Evolutionary conservation across 495 filamentous ascomycete species (phyloP), one percentile per base, ranked within the genome.

Genomic region (Thermothielavioides terrestris): DNA sequence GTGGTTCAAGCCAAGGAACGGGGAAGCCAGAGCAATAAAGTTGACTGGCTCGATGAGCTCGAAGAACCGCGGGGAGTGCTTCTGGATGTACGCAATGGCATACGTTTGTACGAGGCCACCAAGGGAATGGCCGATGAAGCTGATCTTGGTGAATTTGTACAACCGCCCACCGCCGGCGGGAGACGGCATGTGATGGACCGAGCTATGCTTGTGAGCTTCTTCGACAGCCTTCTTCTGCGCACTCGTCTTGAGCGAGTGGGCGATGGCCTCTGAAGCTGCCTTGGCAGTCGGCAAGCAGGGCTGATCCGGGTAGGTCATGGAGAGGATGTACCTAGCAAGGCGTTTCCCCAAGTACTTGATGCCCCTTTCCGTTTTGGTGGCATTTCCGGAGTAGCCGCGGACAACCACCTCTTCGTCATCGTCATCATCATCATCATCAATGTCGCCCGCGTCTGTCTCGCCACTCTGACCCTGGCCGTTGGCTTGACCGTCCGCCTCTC

Each of bases 281-380:
- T 77, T 84, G 32, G 82, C 81, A 17, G 77, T 70, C 1, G 89
- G 89, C 3, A 85, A 68, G 58, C 83, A 92, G 6, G 88, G 86
- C 52, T 96, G 88, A 59, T 94, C 86, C 1, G 94, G 92, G 61
- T 94, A 94, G 23, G 89, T 92, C 75, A 95, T 86, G 20, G 81
- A 72, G 11, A 98, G 74, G 17, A 97, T 74, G 62, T 86, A 94
- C 66, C 86, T 89, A n/a, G 92, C 92, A 20, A 98, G 77, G 26
- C 92, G 80, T 63, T 96, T 96, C 18, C 92, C 92, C 1, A 98
- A 78, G 60, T 94, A 97, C 62, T 97, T 95, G 56, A 98, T 96
- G 20, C 92, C 92, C 56, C 82, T 79, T 68, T 97, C 92, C 4
- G 92, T 98, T 28, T 85, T 84, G 30, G 85, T 85, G 15, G 84